Conservation (phyloP, 2,329 filamentous ascomycete species). For the Ophiostoma quercus region DNA sequence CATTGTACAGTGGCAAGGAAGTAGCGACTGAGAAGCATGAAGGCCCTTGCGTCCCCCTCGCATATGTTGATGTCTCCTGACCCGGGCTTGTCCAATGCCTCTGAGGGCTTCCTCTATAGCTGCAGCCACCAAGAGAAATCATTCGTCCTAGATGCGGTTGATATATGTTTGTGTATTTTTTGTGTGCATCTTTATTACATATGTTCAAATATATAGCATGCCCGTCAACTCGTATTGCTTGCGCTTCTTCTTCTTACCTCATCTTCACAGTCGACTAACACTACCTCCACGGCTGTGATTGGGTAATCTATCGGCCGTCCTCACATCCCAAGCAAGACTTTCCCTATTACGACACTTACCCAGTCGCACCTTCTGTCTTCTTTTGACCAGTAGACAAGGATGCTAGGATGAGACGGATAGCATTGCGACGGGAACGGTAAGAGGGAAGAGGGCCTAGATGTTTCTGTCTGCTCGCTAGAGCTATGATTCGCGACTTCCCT, state of each 20-base stretch:
- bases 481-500: conserved; percentile 1
- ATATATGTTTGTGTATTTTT: neutral
- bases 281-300: neutral
- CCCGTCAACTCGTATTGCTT: neutral
- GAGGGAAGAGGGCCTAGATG: neutral
- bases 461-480: neutral
- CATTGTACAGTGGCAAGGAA: neutral
- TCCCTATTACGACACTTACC: neutral
- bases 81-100: neutral
- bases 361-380: neutral
- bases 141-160: neutral
- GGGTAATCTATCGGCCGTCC: neutral
- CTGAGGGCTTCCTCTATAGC: neutral
- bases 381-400: neutral
- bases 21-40: neutral
- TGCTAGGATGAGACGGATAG: neutral
- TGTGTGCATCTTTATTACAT: neutral
- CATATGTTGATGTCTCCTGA: conserved; percentile 19
- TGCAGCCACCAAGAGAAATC: neutral
- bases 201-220: neutral
- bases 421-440: neutral
- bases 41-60: conserved; percentile 18
- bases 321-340: neutral
- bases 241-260: neutral
- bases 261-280: neutral